Percentiles rank a stretch among this genome's conserved stretches.
Evolutionary conservation across 768 basidiomycete species (phyloP).

Genomic region (Hirschioporus abietinus): DNA sequence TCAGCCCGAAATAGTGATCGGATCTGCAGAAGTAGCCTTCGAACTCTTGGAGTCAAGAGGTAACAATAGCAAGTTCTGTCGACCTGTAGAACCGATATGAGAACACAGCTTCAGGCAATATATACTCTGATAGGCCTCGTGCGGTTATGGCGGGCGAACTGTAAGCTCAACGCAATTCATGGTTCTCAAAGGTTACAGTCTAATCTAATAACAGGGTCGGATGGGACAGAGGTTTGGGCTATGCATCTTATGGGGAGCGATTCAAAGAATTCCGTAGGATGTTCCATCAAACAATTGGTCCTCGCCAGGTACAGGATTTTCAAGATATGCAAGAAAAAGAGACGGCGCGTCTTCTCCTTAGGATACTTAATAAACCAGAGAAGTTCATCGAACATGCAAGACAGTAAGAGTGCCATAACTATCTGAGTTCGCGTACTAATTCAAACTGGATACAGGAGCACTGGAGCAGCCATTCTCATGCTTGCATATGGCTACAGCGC

Average conservation of each 20-base stretch:
- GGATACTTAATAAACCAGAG: not conserved
- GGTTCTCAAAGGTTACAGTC: not conserved
- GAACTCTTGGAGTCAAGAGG: slow-evolving; percentile 51
- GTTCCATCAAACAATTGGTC: slow-evolving; percentile 29
- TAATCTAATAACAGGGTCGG: slow-evolving; percentile 16
- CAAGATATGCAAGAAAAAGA: not conserved
- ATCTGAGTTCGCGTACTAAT: not conserved
- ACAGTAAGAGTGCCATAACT: not conserved
- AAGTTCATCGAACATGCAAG: slow-evolving; percentile 1
- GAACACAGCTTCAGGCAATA: slow-evolving; percentile 18
- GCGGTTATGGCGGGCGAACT: slow-evolving; percentile 29
- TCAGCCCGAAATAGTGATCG: slow-evolving; percentile 45
- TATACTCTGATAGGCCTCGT: slow-evolving; percentile 28
- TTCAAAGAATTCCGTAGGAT: slow-evolving; percentile 31
- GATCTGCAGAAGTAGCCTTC: slow-evolving; percentile 36
- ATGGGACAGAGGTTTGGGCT: slow-evolving; percentile 31
- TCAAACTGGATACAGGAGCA: slow-evolving; percentile 15
- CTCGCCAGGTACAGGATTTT: slow-evolving; percentile 13
- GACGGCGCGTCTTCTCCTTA: not conserved
- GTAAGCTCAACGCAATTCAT: slow-evolving; percentile 17
- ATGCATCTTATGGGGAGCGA: slow-evolving; percentile 26
- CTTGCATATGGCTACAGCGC: slow-evolving; percentile 25
- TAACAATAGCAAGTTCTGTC: slow-evolving; percentile 2
- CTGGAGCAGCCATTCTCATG: slow-evolving; percentile 24
- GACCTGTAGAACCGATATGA: no score